Evolutionary conservation across 2,329 filamentous ascomycete species (phyloP), one percentile per base, ranked within the genome.

Genomic region (Aspergillus aculeatus): DNA sequence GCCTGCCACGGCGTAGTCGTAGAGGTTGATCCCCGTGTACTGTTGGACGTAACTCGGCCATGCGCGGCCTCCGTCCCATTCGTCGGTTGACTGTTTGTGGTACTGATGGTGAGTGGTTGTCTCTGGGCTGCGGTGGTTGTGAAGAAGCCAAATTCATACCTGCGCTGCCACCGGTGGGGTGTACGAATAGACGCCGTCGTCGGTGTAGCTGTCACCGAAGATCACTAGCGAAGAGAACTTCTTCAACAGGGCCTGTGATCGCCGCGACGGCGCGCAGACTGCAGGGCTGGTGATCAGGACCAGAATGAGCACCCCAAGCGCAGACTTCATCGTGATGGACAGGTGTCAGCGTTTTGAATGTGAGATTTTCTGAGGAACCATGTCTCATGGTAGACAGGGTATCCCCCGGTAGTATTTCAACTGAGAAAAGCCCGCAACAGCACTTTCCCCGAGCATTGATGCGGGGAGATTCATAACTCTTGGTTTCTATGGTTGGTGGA

Each of bases 141-240:
- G 21, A 21, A 16, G 24, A 31, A 11, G 12, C 81, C 56, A 78
- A 74, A 78, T 74, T 10, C 80, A 80, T 35, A 81, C 73, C 12
- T 78, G 72, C 73, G 79, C 84, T 48, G 89, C 89, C 0, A 85
- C 75, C 0, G 89, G 88, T 1, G 90, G 89, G 11, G 56, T 47
- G 59, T 78, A 75, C 69, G 92, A 89, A 70, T 90, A 92, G 10
- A 10, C 90, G 71, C 10, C 90, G 84, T 92, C 88, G 69, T 93
- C 90, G 0, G 89, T 91, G 69, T 89, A 92, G 73, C 88, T 91
- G 73, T 92, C 88, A 12, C 89, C 89, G 69, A 92, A 92, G 0
- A 86, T 60, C 12, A 64, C 48, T 12, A 61, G 44, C 14, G 85
- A 87, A 29, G 84, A 81, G 69, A 91, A 86, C 41, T 79, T 77